phyloP scores from a whole-genome alignment of 192 early-diverging fungal species.

The Thamnidium elegans region DNA sequence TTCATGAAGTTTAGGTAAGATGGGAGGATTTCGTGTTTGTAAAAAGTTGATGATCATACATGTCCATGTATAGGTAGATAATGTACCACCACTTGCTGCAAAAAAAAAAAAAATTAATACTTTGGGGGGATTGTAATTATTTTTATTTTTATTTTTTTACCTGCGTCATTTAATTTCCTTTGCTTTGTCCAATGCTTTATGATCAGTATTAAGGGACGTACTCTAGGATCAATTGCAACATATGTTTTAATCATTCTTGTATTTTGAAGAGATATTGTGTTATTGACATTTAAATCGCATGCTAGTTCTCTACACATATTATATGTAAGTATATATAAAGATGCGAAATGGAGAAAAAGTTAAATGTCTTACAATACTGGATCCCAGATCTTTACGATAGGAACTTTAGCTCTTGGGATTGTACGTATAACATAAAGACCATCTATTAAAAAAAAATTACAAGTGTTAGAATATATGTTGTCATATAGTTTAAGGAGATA shows the following conservation, averaged over 20 bases:
- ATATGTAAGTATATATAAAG: neutral
- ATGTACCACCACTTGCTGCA: constrained; percentile 86
- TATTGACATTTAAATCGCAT: constrained; percentile 95
- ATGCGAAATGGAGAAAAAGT: constrained; percentile 6
- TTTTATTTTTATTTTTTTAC: constrained; percentile 31
- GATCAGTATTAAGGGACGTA: constrained; percentile 85
- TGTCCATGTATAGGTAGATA: constrained; percentile 94
- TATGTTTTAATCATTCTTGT: constrained; percentile 87
- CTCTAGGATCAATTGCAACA: constrained; percentile 82
- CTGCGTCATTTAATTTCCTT: constrained; percentile 85
- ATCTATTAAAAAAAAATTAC: constrained; percentile 45
- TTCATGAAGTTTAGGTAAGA: constrained; percentile 83
- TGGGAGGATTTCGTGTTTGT: constrained; percentile 84
- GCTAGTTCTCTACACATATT: constrained; percentile 55
- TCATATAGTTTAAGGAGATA: neutral
- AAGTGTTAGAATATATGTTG: neutral
- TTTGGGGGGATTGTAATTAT: too few relatives aligned
- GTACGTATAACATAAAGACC: constrained; percentile 78
- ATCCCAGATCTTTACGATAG: constrained; percentile 90
- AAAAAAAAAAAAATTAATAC: constrained; percentile 1
- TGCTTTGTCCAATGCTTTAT: constrained; percentile 91
- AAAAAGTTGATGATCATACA: constrained; percentile 92
- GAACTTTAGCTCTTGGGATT: constrained; percentile 85
- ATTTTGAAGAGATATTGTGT: constrained; percentile 85
- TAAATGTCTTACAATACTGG: constrained; percentile 67